Evolutionary conservation across 352 stramenopile species (phyloP), one percentile per base, ranked within the genome.

Genomic region (Pilasporangium apinafurcum): DNA sequence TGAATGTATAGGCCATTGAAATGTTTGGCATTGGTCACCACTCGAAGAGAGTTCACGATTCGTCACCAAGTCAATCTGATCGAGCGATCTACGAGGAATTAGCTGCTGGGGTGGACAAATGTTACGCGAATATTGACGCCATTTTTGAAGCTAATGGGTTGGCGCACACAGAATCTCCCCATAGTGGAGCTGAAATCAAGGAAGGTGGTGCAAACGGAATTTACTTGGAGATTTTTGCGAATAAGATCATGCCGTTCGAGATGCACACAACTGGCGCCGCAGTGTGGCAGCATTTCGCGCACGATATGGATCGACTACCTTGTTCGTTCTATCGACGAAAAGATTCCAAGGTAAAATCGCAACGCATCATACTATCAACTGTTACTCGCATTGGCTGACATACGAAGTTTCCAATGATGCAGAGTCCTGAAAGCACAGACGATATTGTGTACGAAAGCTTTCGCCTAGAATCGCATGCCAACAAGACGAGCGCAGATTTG

Each of bases 361-460:
- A 20, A 16, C n/a, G 12, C 14, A 17, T 35, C 2, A 10, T 24
- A 22, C 35, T 29, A 5, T 36, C 33, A 31, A 12, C 25, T 5
- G 25, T 12, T 14, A 20, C 39, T 50, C 8, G 35, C 42, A n/a
- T 34, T 35, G 13, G 30, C 7, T 42, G 16, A 48, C 20, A 29
- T 20, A 37, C 18, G 4, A 29, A 8, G 28, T 4, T 21, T 36
- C n/a, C n/a, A n/a, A 14, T 36, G 3, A 14, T 10, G 37, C 21
- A 42, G 39, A 31, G n/a, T 40, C 21, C 58, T 21, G 43, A 60
- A 5, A 41, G 39, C 14, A 51, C 48, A 1, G 68, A 81, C 38
- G 67, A 85, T 31, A 81, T 64, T 8, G 68, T 87, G 10, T 34
- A 67, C 8, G 75, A 87, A 45, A 75, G 65, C 54, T 80, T 83